Evolutionary conservation across 2,329 filamentous ascomycete genomes (phyloP).

Genomic region (Monilinia laxa): DNA sequence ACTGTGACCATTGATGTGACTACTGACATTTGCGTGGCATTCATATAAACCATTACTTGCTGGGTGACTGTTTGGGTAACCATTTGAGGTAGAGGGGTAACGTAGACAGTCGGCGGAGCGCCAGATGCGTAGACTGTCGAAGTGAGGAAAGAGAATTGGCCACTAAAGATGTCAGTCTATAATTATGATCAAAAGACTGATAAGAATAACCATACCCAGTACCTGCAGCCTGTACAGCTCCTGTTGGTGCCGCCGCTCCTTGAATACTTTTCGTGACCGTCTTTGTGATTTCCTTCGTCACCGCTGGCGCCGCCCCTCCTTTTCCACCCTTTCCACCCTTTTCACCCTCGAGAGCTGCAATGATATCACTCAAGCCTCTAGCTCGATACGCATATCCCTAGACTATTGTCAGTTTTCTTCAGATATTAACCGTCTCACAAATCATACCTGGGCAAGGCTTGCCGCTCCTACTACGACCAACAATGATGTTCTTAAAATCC

Average conservation of each 20-base stretch:
- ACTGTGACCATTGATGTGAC: conserved; percentile 29
- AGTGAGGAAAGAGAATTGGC: conserved; percentile 43
- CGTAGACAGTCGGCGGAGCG: conserved; percentile 41
- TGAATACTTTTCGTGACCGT: conserved; percentile 41
- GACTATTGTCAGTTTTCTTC: conserved; percentile 3
- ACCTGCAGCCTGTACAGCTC: conserved; percentile 25
- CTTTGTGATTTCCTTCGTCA: conserved; percentile 19
- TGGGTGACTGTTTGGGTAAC: conserved; percentile 27
- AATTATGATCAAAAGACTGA: background rate
- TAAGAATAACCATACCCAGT: conserved; percentile 8
- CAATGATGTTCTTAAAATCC: conserved; percentile 29
- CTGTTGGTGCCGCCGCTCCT: conserved; percentile 30
- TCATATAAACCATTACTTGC: conserved; percentile 15
- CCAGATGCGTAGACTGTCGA: conserved; percentile 42
- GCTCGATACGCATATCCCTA: conserved; percentile 16
- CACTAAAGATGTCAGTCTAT: conserved; percentile 30
- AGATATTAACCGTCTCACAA: background rate
- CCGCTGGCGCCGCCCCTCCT: conserved; percentile 5
- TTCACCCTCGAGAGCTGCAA: conserved; percentile 31
- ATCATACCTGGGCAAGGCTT: conserved; percentile 31
- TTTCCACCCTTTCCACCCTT: conserved; percentile 22
- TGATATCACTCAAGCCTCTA: conserved; percentile 25
- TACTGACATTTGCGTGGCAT: conserved; percentile 16
- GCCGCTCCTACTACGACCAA: conserved; percentile 30
- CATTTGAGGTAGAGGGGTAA: conserved; percentile 41